Conservation (phyloP, 352 stramenopile species). For the Phytophthora tubulina region DNA sequence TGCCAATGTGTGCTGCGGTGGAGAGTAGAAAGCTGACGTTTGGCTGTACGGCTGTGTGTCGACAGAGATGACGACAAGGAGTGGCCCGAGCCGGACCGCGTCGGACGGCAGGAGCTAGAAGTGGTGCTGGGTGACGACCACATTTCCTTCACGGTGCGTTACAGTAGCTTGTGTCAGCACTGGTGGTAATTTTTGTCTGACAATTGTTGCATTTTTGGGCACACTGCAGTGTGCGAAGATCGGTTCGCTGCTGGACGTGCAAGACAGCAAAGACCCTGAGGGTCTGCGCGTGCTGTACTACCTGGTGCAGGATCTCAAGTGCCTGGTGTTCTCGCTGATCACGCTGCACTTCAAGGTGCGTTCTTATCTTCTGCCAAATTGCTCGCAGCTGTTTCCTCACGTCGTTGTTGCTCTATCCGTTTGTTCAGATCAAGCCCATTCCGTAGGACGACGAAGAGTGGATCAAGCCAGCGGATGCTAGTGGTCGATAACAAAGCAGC, state of each 20-base stretch:
- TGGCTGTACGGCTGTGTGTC: conserved; percentile 13
- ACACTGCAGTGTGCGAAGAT: conserved; percentile 94
- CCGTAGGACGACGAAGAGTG: conserved; percentile 55
- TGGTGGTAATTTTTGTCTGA: not conserved
- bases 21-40: conserved; percentile 1
- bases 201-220: conserved; percentile 1
- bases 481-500: conserved; percentile 8
- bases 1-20: not conserved
- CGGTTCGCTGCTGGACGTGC: conserved; percentile 94
- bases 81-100: conserved; percentile 95
- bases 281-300: conserved; percentile 97
- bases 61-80: conserved; percentile 94
- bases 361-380: conserved; percentile 14
- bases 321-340: conserved; percentile 97
- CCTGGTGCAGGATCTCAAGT: conserved; percentile 98
- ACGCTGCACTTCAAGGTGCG: conserved; percentile 96
- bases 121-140: conserved; percentile 96
- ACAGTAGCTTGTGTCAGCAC: not conserved
- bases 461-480: conserved; percentile 24
- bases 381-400: conserved; percentile 29
- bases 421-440: conserved; percentile 93
- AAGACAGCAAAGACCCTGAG: conserved; percentile 96
- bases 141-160: conserved; percentile 95
- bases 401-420: conserved; percentile 9
- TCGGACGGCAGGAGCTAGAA: conserved; percentile 96